These are phyloP conservation scores for Komagataella populi DNA, from an alignment of 805 yeast species.

Conservation along the genomic window DNA sequence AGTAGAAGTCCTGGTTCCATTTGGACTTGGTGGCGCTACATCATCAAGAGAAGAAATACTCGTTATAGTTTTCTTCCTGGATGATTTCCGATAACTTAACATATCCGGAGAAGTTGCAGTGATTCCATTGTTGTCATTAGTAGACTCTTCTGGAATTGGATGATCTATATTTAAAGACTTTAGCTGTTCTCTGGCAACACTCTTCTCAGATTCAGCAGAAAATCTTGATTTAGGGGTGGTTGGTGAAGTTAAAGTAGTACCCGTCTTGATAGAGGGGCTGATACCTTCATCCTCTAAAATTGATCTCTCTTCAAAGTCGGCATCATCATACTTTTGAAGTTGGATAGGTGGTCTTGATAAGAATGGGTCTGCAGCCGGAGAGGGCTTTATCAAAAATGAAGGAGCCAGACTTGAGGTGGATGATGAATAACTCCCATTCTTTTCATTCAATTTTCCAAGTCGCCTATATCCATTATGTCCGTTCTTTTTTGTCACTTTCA, in stretches of 20 bases:
- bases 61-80: constrained; percentile 9
- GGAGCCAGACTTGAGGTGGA: constrained; percentile 3
- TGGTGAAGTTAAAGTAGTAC: not conserved
- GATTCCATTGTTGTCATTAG: not conserved
- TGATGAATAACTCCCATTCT: not conserved
- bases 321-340: not conserved
- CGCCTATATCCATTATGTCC: not conserved
- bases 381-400: constrained; percentile 16
- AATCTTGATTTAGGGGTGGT: not conserved
- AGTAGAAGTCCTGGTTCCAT: not conserved
- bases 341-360: not conserved
- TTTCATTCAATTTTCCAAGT: not conserved
- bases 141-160: constrained; percentile 3
- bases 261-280: not conserved
- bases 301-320: constrained; percentile 3
- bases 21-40: not conserved
- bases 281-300: not conserved
- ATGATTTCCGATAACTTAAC: constrained; percentile 14
- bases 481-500: not conserved
- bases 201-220: not conserved
- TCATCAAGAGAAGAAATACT: constrained; percentile 7
- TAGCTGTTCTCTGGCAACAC: not conserved
- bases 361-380: constrained; percentile 22
- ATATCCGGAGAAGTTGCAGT: constrained; percentile 15
- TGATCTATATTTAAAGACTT: not conserved